Conservation (phyloP, 2,329 filamentous ascomycete species). For the Nigrograna mackinnonii region DNA sequence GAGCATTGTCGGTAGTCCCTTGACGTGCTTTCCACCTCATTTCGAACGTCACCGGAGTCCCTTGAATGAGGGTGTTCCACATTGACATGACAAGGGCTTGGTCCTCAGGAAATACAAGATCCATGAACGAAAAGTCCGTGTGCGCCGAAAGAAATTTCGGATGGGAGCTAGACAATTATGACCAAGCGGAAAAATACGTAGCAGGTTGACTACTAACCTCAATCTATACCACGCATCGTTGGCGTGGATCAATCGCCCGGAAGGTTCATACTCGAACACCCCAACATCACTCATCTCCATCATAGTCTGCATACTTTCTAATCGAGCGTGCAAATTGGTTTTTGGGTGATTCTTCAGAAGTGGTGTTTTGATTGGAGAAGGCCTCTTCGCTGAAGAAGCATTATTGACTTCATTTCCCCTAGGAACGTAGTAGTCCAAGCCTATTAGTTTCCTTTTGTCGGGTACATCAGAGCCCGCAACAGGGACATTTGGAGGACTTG, state of each 20-base stretch:
- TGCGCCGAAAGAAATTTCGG: not conserved
- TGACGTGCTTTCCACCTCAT: slow-evolving; percentile 35
- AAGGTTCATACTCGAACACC: slow-evolving; percentile 13
- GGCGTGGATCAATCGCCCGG: slow-evolving; percentile 12
- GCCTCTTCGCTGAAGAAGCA: too few relatives aligned
- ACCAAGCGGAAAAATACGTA: not conserved
- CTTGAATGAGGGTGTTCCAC: slow-evolving; percentile 32
- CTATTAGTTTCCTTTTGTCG: too few relatives aligned
- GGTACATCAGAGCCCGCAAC: too few relatives aligned
- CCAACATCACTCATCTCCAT: slow-evolving; percentile 12
- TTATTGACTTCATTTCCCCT: too few relatives aligned
- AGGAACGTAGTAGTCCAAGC: too few relatives aligned
- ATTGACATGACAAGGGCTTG: slow-evolving; percentile 25
- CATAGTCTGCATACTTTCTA: slow-evolving; percentile 13
- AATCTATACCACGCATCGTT: slow-evolving; percentile 5
- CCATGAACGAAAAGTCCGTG: slow-evolving; percentile 31
- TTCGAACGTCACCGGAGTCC: slow-evolving; percentile 32
- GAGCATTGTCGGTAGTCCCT: slow-evolving; percentile 11
- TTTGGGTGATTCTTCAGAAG: too few relatives aligned
- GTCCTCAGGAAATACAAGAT: slow-evolving; percentile 31
- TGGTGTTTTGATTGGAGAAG: too few relatives aligned
- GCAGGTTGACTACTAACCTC: not conserved
- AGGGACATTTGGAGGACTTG: too few relatives aligned
- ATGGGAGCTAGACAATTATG: not conserved
- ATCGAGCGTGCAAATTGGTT: too few relatives aligned